phyloP scores from a whole-genome alignment of 345 rosid species.

The Euclidium syriacum region DNA sequence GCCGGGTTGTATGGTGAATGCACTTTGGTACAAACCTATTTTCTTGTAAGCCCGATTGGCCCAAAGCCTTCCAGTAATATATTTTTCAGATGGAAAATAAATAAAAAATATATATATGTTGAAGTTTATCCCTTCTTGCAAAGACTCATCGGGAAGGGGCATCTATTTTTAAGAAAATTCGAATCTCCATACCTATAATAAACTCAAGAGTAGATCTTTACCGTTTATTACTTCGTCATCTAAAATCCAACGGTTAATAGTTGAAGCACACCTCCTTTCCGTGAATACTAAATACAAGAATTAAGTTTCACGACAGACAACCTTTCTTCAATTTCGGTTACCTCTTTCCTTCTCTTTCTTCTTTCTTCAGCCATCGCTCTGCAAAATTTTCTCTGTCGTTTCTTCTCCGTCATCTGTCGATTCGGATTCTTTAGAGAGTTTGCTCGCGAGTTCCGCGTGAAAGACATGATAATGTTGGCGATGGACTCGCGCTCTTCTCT shows the following conservation, averaged over 20 bases:
- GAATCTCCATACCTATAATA: slow-evolving; percentile 20
- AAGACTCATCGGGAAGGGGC: neutral
- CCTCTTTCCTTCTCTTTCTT: neutral
- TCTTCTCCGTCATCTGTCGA: slow-evolving; percentile 13
- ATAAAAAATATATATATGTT: neutral
- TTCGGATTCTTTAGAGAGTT: neutral
- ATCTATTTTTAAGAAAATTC: slow-evolving; percentile 1
- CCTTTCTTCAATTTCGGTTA: slow-evolving; percentile 17
- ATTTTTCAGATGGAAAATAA: too few species aligned
- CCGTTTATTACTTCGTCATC: neutral
- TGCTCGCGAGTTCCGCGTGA: slow-evolving; percentile 9
- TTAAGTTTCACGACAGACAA: neutral
- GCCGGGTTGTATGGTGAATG: too few species aligned
- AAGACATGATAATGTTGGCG: slow-evolving; percentile 53
- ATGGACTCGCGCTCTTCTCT: slow-evolving; percentile 41
- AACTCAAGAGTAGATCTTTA: neutral
- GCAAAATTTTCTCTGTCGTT: slow-evolving; percentile 23
- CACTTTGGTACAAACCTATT: too few species aligned
- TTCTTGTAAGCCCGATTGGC: too few species aligned
- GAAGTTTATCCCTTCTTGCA: slow-evolving; percentile 19
- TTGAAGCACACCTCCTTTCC: neutral
- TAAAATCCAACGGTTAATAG: slow-evolving; percentile 6
- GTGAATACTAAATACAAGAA: slow-evolving; percentile 10
- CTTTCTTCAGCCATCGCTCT: neutral
- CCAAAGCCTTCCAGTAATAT: too few species aligned